These are phyloP conservation scores for Thozetella sp. DNA, from an alignment of 495 filamentous ascomycete genomes.

Conservation along the genomic window DNA sequence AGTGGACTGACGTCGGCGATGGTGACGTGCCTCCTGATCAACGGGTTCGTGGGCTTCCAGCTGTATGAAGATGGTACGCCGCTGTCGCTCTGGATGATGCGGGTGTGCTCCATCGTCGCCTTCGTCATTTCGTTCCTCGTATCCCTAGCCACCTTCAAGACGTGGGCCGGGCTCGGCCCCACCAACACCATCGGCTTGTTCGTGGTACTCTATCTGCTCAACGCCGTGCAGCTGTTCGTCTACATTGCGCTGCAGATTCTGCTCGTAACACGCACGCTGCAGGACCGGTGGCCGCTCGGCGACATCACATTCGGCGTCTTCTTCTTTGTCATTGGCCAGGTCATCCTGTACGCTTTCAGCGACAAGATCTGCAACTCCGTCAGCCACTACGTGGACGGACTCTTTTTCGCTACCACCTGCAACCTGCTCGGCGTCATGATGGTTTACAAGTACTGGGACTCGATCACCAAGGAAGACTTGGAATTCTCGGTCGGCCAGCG, in stretches of 20 bases:
- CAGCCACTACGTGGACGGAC: slow-evolving; percentile 91
- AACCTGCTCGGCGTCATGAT: slow-evolving; percentile 98
- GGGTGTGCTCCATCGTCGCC: slow-evolving; percentile 74
- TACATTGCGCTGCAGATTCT: slow-evolving; percentile 90
- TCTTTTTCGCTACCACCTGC: slow-evolving; percentile 93
- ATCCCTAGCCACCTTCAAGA: slow-evolving; percentile 89
- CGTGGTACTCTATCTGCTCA: slow-evolving; percentile 89
- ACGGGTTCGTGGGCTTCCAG: slow-evolving; percentile 98
- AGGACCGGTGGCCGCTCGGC: slow-evolving; percentile 94
- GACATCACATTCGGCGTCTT: slow-evolving; percentile 91
- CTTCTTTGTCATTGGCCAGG: slow-evolving; percentile 92
- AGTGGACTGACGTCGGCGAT: slow-evolving; percentile 88
- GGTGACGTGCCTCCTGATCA: slow-evolving; percentile 88
- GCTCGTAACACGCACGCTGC: slow-evolving; percentile 85
- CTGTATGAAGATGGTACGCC: slow-evolving; percentile 98
- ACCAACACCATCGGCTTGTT: slow-evolving; percentile 88
- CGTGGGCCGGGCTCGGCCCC: slow-evolving; percentile 83
- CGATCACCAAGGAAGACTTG: slow-evolving; percentile 96
- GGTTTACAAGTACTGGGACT: slow-evolving; percentile 99
- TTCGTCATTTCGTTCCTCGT: slow-evolving; percentile 88
- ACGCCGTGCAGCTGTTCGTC: slow-evolving; percentile 79
- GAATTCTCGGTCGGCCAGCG: slow-evolving; percentile 97
- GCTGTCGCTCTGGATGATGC: slow-evolving; percentile 91
- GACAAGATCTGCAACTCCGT: slow-evolving; percentile 80
- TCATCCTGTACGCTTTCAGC: slow-evolving; percentile 89